Conservation (phyloP, 2,329 filamentous ascomycete genomes). For the Simplicillium aogashimaense region DNA sequence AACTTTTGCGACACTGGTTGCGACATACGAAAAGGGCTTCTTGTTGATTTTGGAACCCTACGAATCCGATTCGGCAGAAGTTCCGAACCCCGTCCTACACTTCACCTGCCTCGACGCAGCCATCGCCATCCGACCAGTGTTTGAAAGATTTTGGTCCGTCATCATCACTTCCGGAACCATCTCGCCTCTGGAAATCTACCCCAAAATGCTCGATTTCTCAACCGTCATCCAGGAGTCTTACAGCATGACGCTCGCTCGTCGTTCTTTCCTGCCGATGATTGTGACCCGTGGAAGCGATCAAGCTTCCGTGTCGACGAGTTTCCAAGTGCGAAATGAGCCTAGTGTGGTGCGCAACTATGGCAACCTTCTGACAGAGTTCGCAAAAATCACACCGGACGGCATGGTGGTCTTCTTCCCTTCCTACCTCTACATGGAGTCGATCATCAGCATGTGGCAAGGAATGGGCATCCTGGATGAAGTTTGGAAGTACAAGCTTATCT, state of each 20-base stretch:
- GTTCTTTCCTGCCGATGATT: conserved; percentile 97
- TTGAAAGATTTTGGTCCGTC: conserved; percentile 94
- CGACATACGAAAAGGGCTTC: conserved; percentile 95
- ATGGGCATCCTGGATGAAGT: conserved; percentile 97
- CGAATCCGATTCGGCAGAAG: conserved; percentile 88
- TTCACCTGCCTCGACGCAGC: conserved; percentile 95
- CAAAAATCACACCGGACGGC: conserved; percentile 90
- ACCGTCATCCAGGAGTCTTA: conserved; percentile 96
- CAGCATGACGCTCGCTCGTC: conserved; percentile 85
- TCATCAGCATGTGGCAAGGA: conserved; percentile 98
- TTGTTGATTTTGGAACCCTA: conserved; percentile 94
- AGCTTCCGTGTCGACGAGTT: conserved; percentile 83
- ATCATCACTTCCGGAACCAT: conserved; percentile 98
- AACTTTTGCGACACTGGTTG: conserved; percentile 89
- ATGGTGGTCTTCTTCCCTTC: conserved; percentile 99
- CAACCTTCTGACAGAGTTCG: conserved; percentile 85
- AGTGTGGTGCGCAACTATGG: conserved; percentile 97
- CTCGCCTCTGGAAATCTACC: conserved; percentile 96
- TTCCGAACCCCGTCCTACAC: conserved; percentile 93
- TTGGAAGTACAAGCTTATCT: conserved; percentile 97
- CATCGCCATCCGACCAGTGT: conserved; percentile 95
- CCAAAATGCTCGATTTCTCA: conserved; percentile 91
- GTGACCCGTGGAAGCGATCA: conserved; percentile 94
- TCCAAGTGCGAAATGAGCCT: conserved; percentile 90
- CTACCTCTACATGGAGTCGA: conserved; percentile 98